Evolutionary conservation across 768 basidiomycete genomes (phyloP), one percentile per base, ranked within the genome.

Genomic region (Amyloporia xantha): DNA sequence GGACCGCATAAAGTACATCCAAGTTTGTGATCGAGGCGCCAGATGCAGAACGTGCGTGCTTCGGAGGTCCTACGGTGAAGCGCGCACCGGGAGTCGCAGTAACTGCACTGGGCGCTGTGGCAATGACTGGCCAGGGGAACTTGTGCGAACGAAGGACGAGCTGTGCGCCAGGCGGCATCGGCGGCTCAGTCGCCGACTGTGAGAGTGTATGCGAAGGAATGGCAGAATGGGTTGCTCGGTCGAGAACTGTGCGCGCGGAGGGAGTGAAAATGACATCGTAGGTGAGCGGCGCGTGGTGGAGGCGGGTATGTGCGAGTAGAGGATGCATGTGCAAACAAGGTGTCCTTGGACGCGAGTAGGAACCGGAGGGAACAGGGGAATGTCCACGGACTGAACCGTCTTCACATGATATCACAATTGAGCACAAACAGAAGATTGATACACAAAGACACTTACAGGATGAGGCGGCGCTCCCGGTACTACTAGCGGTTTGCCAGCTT

Each of bases 121-220:
- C 79, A 30, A 78, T 51, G 49, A 84, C 71, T 1, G 76, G 67
- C 83, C 82, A 84, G 2, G 81, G 80, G 50, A 84, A 72, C 51
- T 78, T 76, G 47, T 77, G 72, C 27, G 75, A 76, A 33, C 70
- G 72, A 6, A 85, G 69, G 10, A 79, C 68, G 26, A 84, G 68
- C 19, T 68, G 70, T 1, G 72, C 64, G 41, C 69, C 66, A n/a
- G 66, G 61, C 2, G 67, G 62, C 1, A 68, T 76, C 2, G 78
- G 74, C 0, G 82, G 83, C 49, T 82, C 77, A 2, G 82, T 85
- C 13, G 83, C 81, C 5, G 82, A 79, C 57, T 83, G 78, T 1
- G 73, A 62, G 38, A 85, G 74, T 0, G 76, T 80, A 52, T 74
- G 74, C 3, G 71, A 58, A 11, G 81, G 78, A 30, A 85, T 75